Conservation (phyloP, 2,329 filamentous ascomycete genomes). For the Diaporthe citri region DNA sequence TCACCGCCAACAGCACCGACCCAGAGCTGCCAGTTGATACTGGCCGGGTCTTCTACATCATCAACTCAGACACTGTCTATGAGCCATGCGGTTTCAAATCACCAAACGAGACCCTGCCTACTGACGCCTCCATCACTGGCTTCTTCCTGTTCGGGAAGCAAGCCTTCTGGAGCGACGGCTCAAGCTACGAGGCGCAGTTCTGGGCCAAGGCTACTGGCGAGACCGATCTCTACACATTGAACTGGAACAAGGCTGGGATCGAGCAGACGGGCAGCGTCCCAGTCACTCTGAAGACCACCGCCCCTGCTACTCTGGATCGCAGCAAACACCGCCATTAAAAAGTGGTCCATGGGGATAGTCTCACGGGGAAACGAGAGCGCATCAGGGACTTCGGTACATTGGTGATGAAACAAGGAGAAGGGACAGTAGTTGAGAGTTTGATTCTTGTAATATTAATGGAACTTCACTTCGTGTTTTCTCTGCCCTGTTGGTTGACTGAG, state of each 20-base stretch:
- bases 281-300: conserved; percentile 32
- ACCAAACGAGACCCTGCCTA: conserved; percentile 17
- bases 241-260: conserved; percentile 33
- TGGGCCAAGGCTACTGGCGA: conserved; percentile 34
- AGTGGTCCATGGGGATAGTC: too few relatives aligned
- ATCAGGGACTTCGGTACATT: neutral
- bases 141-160: conserved; percentile 34
- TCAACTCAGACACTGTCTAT: conserved; percentile 17
- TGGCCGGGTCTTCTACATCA: conserved; percentile 29
- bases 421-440: neutral
- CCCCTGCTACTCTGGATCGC: conserved; percentile 5
- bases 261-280: conserved; percentile 34
- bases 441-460: conserved; percentile 29
- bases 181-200: conserved; percentile 34
- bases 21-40: neutral
- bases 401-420: neutral
- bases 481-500: neutral
- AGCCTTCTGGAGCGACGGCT: conserved; percentile 30
- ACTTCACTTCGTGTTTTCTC: conserved; percentile 9
- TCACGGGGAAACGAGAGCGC: too few relatives aligned
- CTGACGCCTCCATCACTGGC: conserved; percentile 21
- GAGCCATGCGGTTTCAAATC: conserved; percentile 28
- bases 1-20: conserved; percentile 9
- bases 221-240: conserved; percentile 24
- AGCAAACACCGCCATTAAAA: neutral